Evolutionary conservation across 148 eudicot genomes (phyloP).

Genomic region (Rhododendron henanense): DNA sequence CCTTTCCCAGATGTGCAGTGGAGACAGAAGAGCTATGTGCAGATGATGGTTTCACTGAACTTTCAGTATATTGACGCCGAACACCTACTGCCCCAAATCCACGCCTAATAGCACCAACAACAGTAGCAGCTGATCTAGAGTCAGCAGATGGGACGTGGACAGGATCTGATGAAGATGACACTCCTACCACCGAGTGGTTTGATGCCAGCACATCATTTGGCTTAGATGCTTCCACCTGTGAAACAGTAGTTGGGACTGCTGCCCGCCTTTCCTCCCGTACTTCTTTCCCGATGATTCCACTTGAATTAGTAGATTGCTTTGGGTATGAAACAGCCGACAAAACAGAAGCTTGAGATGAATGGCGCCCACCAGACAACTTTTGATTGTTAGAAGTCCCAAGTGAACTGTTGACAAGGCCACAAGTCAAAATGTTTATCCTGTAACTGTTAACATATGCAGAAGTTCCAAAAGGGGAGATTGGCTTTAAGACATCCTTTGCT

Average conservation of each 20-base stretch:
- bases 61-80: constrained; percentile 59
- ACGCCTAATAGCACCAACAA: constrained; percentile 86
- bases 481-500: background rate
- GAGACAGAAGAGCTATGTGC: constrained; percentile 39
- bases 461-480: background rate
- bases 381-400: constrained; percentile 37
- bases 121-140: constrained; percentile 59
- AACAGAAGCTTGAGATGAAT: constrained; percentile 30
- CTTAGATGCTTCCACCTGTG: constrained; percentile 31
- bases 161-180: constrained; percentile 90
- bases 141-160: constrained; percentile 86
- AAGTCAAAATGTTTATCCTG: background rate
- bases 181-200: constrained; percentile 58
- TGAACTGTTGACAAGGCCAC: constrained; percentile 30
- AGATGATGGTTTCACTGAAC: constrained; percentile 42
- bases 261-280: constrained; percentile 29
- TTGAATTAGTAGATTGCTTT: constrained; percentile 27
- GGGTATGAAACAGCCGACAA: constrained; percentile 33
- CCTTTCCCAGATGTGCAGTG: constrained; percentile 36
- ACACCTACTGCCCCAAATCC: constrained; percentile 86
- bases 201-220: constrained; percentile 40
- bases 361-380: constrained; percentile 29
- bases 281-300: constrained; percentile 29
- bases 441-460: background rate
- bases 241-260: constrained; percentile 25